Evolutionary conservation across 73 alveolate species (phyloP), one percentile per base, ranked within the genome.

Genomic region (Paraurostyla sp.): DNA sequence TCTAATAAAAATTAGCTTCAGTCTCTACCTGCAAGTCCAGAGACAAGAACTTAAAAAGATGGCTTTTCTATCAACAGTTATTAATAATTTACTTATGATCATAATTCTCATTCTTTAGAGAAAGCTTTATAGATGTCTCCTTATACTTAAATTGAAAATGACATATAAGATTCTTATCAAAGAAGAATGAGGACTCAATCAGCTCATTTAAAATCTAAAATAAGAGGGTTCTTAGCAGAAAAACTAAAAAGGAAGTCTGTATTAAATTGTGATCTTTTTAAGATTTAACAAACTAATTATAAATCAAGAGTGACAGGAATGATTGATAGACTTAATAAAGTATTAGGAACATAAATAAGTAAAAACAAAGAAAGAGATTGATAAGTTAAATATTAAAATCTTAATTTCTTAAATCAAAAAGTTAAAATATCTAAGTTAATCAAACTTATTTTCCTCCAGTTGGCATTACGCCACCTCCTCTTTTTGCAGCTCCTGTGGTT

Each of bases 161-260:
- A n/a, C n/a, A n/a, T n/a, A n/a, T 9, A 54, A 54, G 69, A 54
- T 9, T 20, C 46, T 6, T 33, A 32, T 38, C 36, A 65, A 38
- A 65, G 35, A 9, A 22, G 35, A 11, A 16, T 33, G 7, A 22
- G 41, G 46, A 40, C 13, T 11, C 38, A 18, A 36, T 25, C 58
- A 9, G 56, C 41, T 18, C 13, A 60, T 60, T 20, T 13, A 38
- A 65, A 65, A 65, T 15, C 82, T 6, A 65, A 30, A 30, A 22
- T 22, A 9, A 65, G 23, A 65, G 82, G 82, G 16, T 65, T 6
- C 32, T 15, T 65, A 15, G 82, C 82, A 1, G 82, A 65, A 40
- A 65, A 65, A 40, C 25, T 65, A 15, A 65, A 58, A 65, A 65
- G 82, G 41, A 65, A 65, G 23, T 65, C 82, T 15, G 58, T 65